Percentiles rank a stretch among this genome's conserved stretches.
phyloP scores from a whole-genome alignment of 371 early-diverging fungal genomes.

The Lichtheimia hyalospora region DNA sequence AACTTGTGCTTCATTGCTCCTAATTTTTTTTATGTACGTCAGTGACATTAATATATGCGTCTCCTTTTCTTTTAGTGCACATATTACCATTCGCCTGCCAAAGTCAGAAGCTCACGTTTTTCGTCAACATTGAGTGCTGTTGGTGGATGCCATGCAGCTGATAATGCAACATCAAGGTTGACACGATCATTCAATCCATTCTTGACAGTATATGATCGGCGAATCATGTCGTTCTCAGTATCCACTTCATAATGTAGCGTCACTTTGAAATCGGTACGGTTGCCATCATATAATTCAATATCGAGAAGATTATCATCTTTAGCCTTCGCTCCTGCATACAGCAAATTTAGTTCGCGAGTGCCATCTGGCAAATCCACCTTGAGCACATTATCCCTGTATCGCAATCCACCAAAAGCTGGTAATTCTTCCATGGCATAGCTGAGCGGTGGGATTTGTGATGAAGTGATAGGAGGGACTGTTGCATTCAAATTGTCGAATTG shows the following conservation, averaged over 20 bases:
- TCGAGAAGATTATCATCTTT: background rate
- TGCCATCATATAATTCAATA: constrained; percentile 17
- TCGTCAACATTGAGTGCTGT: constrained; percentile 9
- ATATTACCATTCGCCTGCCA: constrained; percentile 39
- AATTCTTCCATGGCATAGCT: constrained; percentile 37
- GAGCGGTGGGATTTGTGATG: constrained; percentile 33
- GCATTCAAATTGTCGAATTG: constrained; percentile 10
- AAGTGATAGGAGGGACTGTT: constrained; percentile 1
- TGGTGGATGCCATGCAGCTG: constrained; percentile 40
- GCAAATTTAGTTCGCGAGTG: constrained; percentile 31
- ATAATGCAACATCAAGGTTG: constrained; percentile 23
- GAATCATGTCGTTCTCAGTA: constrained; percentile 28
- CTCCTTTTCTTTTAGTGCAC: background rate
- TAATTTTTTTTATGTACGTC: background rate
- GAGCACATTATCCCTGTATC: constrained; percentile 30
- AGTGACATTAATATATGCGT: too few relatives aligned
- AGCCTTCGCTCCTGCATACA: constrained; percentile 6
- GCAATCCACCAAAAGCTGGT: constrained; percentile 42
- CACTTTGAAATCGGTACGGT: constrained; percentile 15
- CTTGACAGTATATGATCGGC: constrained; percentile 15
- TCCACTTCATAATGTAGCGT: constrained; percentile 30
- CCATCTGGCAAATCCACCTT: constrained; percentile 25
- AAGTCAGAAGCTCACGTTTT: constrained; percentile 26
- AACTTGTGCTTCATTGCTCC: constrained; percentile 29
- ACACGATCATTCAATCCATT: constrained; percentile 14